Evolutionary conservation across 148 eudicot species (phyloP).

Genomic region (Camellia sinensis): DNA sequence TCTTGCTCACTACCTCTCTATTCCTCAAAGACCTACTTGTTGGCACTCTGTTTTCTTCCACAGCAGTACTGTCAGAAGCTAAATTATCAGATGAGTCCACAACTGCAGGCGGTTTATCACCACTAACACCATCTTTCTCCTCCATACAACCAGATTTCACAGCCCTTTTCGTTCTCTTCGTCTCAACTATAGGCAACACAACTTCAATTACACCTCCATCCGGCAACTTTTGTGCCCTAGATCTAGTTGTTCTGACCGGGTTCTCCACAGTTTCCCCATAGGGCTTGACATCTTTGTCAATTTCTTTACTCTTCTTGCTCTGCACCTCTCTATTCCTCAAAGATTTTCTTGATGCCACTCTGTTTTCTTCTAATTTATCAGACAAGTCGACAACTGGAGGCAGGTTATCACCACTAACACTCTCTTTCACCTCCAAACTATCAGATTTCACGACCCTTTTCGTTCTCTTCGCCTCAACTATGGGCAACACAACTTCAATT

Average conservation of each 20-base stretch:
- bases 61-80: too few relatives aligned
- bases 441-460: neutral
- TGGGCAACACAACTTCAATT: neutral
- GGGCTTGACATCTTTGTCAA: too few relatives aligned
- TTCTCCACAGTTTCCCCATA: neutral
- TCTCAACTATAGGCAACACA: neutral
- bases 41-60: neutral
- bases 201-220: neutral
- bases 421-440: neutral
- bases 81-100: neutral
- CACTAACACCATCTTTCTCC: neutral
- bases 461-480: neutral
- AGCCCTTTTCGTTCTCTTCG: neutral
- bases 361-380: neutral
- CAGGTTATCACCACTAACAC: neutral
- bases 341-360: conserved; percentile 13
- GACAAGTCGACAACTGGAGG: neutral
- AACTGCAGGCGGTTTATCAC: neutral
- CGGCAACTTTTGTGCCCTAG: neutral
- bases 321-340: neutral
- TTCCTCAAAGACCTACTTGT: conserved; percentile 15
- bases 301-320: neutral
- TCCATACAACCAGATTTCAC: neutral
- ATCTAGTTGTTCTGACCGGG: neutral
- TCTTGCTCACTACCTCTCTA: neutral